Evolutionary conservation across 192 early-diverging fungal genomes (phyloP), one percentile per base, ranked within the genome.

Genomic region (Coemansia furcata): DNA sequence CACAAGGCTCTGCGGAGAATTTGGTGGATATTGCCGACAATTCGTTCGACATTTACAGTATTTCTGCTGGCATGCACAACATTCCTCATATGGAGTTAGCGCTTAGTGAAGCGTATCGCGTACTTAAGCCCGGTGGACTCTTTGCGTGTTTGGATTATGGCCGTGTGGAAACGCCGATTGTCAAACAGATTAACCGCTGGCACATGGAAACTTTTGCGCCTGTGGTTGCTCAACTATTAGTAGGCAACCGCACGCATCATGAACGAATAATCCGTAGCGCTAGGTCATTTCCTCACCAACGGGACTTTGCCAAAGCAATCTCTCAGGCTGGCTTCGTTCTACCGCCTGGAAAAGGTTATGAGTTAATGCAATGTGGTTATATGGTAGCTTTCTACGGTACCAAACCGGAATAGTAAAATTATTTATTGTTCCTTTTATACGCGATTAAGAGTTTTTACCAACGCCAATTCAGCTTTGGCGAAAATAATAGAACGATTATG

Each of bases 41-140:
- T 43, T 92, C 90, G 6, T 86, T 93, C 47, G 96, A 98, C 73
- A 89, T 89, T 5, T 98, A 95, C 76, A 95, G 94, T 9, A 98
- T 98, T 62, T 95, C 96, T 19, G 96, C 97, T 69, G 96, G 96
- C n/a, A 98, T 98, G 70, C 88, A 95, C 66, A 98, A 98, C 82
- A 90, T 93, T 76, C 95, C 96, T 2, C 89, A 97, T 64, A 83
- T 95, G 10, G 93, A 95, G 66, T 80, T 74, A 9, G 96, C 94
- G 4, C 76, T 98, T 32, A 76, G 77, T 43, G 93, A 96, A 72
- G 96, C 96, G 9, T 91, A 93, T 72, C 88, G 96, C 36, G 94
- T 97, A 15, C 77, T 98, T 35, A 95, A 94, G 79, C 92, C 91
- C 3, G 96, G 96, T 7, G 96, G 96, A 19, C 86, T 92, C 3